Percentiles rank a stretch among this genome's conserved stretches.
Conservation (phyloP, 2,329 filamentous ascomycete species). For the Colletotrichum viniferum region DNA sequence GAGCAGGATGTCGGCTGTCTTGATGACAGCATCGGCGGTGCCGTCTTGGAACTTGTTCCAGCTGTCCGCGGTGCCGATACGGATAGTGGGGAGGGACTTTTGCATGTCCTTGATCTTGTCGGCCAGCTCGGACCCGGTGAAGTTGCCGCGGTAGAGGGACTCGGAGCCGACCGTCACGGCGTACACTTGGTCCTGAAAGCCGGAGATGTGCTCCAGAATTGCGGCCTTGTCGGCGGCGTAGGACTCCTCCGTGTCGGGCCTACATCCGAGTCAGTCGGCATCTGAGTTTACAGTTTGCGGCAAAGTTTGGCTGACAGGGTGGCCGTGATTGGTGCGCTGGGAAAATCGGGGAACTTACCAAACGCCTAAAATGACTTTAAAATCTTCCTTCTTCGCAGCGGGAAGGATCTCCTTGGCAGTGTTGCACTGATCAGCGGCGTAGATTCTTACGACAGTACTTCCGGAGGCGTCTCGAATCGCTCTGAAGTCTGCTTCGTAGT, state of each 20-base stretch:
- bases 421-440: slow-evolving; percentile 71
- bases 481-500: slow-evolving; percentile 71
- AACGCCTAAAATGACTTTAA: slow-evolving; percentile 73
- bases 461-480: slow-evolving; percentile 56
- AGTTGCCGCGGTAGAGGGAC: slow-evolving; percentile 71
- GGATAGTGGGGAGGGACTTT: slow-evolving; percentile 55
- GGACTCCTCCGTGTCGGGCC: slow-evolving; percentile 66
- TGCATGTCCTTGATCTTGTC: slow-evolving; percentile 67
- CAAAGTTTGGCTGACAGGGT: not conserved
- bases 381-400: slow-evolving; percentile 66
- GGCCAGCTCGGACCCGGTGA: slow-evolving; percentile 64
- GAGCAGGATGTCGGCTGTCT: slow-evolving; percentile 62
- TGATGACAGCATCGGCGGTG: slow-evolving; percentile 67
- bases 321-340: not conserved
- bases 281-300: not conserved
- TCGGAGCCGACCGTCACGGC: slow-evolving; percentile 75
- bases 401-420: slow-evolving; percentile 66
- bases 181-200: slow-evolving; percentile 64
- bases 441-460: slow-evolving; percentile 66
- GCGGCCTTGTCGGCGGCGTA: slow-evolving; percentile 66
- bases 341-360: slow-evolving; percentile 54
- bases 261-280: slow-evolving; percentile 27
- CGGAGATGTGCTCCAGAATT: slow-evolving; percentile 39
- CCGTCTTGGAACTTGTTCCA: slow-evolving; percentile 77
- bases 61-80: slow-evolving; percentile 71